Base-by-base conservation (phyloP, 805 yeast genomes). In the Maudiozyma pseudohumilis region DNA sequence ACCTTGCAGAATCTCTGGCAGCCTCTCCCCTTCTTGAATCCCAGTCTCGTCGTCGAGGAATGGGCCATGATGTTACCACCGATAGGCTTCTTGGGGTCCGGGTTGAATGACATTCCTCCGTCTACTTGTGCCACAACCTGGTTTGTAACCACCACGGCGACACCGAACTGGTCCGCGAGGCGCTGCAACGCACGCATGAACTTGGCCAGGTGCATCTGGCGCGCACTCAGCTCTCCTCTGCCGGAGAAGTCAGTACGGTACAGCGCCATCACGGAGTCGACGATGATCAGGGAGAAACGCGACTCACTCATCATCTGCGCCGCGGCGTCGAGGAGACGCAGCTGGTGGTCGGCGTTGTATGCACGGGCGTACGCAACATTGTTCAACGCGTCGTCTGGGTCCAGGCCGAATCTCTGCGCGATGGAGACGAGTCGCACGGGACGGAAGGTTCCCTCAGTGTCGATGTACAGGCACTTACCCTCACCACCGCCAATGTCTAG, bases 81-180 rank as follows among this genome's bases (percentile, higher is more conserved):
- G 48, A 92, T 89, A 13, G 98, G 98, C 60, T 92, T 92, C 60
- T 92, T 92, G 12, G 97, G 96, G 60, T 92, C 98, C 1, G 96
- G 95, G 50, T 88, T 87, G 59, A 78, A 88, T 20, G 75, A 70
- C 61, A 69, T 68, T 29, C 76, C 76, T 53, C 94, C 94, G 55
- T 92, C 98, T 15, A 92, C 98, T 61, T 88, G 96, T 4, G 97
- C 96, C 6, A 86, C 96, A 17, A 92, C 98, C 61, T 92, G 98
- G 63, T 92, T 92, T 2, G 94, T 83, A 32, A 92, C 86, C 6
- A 92, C 87, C 8, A 89, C 95, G 0, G 97, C 98, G 40, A 92
- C 86, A 32, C 98, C 98, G 62, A 84, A 92, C 64, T 89, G 97
- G 61, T 92, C 98, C 0, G 97, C 97, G 38, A 92, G 70, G 50